Conservation (phyloP, 495 filamentous ascomycete species). For the Hyaloscypha bicolor region DNA sequence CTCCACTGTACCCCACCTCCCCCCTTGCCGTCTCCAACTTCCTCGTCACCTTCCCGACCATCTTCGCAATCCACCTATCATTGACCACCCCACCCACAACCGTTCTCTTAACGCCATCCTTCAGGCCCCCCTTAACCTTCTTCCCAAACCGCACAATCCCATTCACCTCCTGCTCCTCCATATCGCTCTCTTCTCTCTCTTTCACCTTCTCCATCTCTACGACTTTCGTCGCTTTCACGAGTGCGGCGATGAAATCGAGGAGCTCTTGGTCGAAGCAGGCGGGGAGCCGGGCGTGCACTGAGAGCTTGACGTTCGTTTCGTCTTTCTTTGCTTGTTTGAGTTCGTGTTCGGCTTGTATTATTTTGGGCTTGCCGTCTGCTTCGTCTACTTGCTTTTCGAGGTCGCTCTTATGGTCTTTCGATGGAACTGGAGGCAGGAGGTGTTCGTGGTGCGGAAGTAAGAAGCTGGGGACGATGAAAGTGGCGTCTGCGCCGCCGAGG, state of each 20-base stretch:
- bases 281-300: constrained; percentile 38
- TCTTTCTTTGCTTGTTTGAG: constrained; percentile 37
- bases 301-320: constrained; percentile 38
- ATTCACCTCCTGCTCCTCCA: constrained; percentile 4
- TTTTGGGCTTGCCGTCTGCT: constrained; percentile 34
- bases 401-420: constrained; percentile 23
- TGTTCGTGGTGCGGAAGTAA: constrained; percentile 45
- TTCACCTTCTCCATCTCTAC: constrained; percentile 37
- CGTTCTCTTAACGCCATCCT: constrained; percentile 30
- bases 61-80: constrained; percentile 44
- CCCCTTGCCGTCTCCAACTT: constrained; percentile 41
- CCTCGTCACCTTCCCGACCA: constrained; percentile 40
- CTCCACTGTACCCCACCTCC: constrained; percentile 38
- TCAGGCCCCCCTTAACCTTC: constrained; percentile 26
- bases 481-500: constrained; percentile 39
- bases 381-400: constrained; percentile 29
- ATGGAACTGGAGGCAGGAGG: constrained; percentile 34
- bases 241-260: constrained; percentile 41
- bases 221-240: constrained; percentile 45
- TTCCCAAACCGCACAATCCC: constrained; percentile 14
- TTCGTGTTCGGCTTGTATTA: constrained; percentile 27
- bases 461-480: constrained; percentile 35
- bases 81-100: constrained; percentile 37
- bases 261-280: constrained; percentile 40
- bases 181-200: constrained; percentile 2